These are phyloP conservation scores for Fusarium solani-melongenae DNA, from an alignment of 2,329 filamentous ascomycete genomes.

Conservation along the genomic window DNA sequence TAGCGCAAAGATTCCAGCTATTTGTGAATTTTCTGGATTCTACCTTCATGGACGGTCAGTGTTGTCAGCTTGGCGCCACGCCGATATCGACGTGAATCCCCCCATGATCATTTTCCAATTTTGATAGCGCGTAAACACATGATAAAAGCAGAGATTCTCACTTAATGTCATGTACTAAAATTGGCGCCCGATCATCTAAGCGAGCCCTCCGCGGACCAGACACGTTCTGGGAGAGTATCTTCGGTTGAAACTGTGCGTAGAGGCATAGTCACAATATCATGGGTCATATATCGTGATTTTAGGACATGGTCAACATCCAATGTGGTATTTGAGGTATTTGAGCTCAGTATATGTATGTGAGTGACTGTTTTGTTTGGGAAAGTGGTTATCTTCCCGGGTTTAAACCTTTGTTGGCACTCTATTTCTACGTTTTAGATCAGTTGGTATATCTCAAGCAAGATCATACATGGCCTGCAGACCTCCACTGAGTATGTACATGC, in stretches of 20 bases:
- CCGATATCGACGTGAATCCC: not conserved
- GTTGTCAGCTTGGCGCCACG: not conserved
- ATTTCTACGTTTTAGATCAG: not conserved
- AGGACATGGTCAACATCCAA: fast-evolving
- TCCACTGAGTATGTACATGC: no score
- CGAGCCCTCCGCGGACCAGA: not conserved
- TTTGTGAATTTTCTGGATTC: not conserved
- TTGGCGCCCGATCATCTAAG: not conserved
- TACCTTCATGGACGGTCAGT: not conserved
- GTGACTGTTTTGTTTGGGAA: not conserved
- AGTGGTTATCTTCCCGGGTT: not conserved
- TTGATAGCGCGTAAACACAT: not conserved
- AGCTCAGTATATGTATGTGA: not conserved
- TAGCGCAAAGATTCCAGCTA: not conserved
- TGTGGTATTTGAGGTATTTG: not conserved
- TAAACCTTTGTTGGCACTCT: not conserved
- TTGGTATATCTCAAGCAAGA: not conserved
- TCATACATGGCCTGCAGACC: not conserved
- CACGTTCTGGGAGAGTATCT: not conserved
- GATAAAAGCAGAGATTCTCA: not conserved
- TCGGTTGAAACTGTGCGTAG: not conserved
- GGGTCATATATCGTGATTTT: not conserved
- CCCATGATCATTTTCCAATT: not conserved
- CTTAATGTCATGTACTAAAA: not conserved
- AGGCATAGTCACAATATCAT: not conserved